Evolutionary conservation across 2,329 filamentous ascomycete genomes (phyloP).

Genomic region (Didymella glomerata): DNA sequence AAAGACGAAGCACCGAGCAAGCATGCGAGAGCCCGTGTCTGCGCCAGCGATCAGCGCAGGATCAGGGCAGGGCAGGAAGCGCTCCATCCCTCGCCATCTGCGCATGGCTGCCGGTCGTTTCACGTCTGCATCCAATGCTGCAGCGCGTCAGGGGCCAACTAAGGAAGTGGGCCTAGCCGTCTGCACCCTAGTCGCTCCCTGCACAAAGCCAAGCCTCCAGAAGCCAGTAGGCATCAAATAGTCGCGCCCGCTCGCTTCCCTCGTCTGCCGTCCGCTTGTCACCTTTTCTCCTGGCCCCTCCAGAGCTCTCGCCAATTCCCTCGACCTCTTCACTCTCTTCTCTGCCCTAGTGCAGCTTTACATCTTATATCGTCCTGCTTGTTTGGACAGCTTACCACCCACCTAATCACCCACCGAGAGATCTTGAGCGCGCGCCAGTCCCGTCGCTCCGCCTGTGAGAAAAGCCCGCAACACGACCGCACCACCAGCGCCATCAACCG

Average conservation of each 20-base stretch:
- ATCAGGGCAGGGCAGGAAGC: conserved; percentile 28
- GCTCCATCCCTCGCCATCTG: conserved; percentile 22
- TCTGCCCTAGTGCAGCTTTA: conserved; percentile 43
- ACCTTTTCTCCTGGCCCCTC: conserved; percentile 44
- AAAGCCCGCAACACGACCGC: conserved; percentile 40
- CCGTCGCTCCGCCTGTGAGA: conserved; percentile 46
- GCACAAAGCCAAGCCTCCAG: conserved; percentile 25
- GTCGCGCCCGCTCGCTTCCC: conserved; percentile 45
- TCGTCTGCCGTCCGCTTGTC: conserved; percentile 67
- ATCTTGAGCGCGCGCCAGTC: conserved; percentile 49
- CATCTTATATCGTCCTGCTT: conserved; percentile 49
- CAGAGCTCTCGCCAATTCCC: conserved; percentile 58
- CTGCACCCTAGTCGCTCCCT: conserved; percentile 22
- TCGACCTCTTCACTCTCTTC: conserved; percentile 63
- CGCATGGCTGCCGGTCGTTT: conserved; percentile 39
- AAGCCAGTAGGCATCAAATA: conserved; percentile 31
- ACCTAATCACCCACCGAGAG: conserved; percentile 41
- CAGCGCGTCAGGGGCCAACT: conserved; percentile 20
- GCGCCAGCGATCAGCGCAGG: conserved; percentile 27
- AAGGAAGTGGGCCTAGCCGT: conserved; percentile 21
- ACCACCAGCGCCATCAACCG: conserved; percentile 28
- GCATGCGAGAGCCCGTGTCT: background rate
- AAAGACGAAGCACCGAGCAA: background rate
- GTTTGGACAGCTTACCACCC: conserved; percentile 36
- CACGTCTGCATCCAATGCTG: conserved; percentile 30